Base-by-base conservation (phyloP, 1,284 basidiomycete species). In the Acaromyces ingoldii region DNA sequence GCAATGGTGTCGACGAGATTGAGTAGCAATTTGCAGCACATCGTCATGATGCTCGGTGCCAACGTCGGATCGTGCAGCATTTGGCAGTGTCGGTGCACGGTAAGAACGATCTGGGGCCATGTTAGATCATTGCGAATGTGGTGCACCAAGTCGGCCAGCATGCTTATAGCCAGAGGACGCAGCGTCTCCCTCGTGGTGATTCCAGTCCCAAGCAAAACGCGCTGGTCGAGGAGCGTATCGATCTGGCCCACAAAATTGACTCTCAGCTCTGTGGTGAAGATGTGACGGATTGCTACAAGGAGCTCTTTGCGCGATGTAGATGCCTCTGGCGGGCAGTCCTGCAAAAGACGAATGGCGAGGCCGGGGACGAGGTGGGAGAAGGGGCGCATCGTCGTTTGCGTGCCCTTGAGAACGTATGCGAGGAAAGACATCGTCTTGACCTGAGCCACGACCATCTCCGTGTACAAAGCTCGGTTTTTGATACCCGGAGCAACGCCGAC, bases 21-120 rank as follows among this genome's bases (percentile, higher is more conserved):
- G 70, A 91, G 88, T 67, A 97, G 85, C 76, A 96, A 85, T 78
- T 97, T 98, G 57, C 88, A 87, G 62, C 89, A 91, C 77, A 97
- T 83, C 13, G 89, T 89, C 74, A 97, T 91, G 33, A 93, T 84
- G 51, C 83, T 85, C 58, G 83, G 86, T 10, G 84, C 82, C 46
- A 93, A 82, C 11, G 87, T 85, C 1, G 89, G 83, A 71, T 97
- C 92, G 77, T 97, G 93, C 42, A 97, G 82, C 67, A 91, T 85
- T 51, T 86, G 85, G 4, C 89, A 87, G 73, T 91, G 96, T 56
- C 90, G 83, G 63, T 88, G 84, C 26, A 93, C 85, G 57, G 95
- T 84, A 7, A 84, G 84, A 13, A 84, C 81, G 22, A 98, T 80
- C 74, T 97, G 92, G 15, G 82, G 77, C 4, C 86, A 80, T 1